Base-by-base conservation (phyloP, 805 yeast genomes). In the Ogataea wickerhamii region DNA sequence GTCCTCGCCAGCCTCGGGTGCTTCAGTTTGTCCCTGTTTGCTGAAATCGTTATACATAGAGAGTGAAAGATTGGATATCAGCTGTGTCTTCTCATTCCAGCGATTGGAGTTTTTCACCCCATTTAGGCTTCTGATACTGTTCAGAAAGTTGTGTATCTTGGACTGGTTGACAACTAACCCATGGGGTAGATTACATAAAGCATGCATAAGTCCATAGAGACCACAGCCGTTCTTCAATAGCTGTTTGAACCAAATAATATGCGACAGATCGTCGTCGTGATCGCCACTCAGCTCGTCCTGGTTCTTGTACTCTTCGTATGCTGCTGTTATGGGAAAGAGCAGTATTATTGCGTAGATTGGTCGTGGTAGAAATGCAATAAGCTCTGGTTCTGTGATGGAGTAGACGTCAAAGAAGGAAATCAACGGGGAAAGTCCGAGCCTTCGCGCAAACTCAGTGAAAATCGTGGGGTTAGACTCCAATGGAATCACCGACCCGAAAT, bases 191-290 rank as follows among this genome's bases (percentile, higher is more conserved):
- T 76, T 76, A 22, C 68, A 48, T 25, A 75, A 52, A 1, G 66
- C 45, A 52, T 91, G 97, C 17, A 91, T 64, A 32, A 93, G 59
- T 0, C 96, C 98, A 61, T 84, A 87, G 22, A 94, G 72, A 4
- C 98, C 98, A 65, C 98, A 91, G 0, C 95, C 94, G 57, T 91
- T 91, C 45, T 75, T 76, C 13, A 93, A 76, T 1, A 88, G 79
- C 54, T 91, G 98, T 48, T 77, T 78, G 51, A 80, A 77, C 97
- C 98, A 93, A n/a, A 71, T 47, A 12, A 79, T 66, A 8, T 60
- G 52, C 5, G 51, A 63, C 5, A 55, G 46, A 16, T 50, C 40
- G 33, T 67, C 68, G 30, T 61, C 58, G 10, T 52, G 37, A n/a
- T 41, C 41, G 4, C 32, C 6, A 5, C 29, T 13, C 4, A 28